These are phyloP conservation scores for Dioszegia aurantiaca DNA, from an alignment of 768 basidiomycete species.

Conservation along the genomic window DNA sequence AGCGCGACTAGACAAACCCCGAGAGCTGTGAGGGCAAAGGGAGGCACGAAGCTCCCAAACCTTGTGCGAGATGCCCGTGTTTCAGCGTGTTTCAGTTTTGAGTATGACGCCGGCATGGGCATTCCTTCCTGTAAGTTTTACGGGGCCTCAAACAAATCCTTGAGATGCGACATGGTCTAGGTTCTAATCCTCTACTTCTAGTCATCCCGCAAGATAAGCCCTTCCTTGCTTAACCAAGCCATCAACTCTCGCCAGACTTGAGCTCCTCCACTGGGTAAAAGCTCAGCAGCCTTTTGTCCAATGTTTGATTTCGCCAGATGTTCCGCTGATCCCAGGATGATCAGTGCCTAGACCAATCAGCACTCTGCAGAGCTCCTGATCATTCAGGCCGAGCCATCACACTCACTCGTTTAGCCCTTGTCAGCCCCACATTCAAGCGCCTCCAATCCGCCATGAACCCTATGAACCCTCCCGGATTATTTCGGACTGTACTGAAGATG, in stretches of 20 bases:
- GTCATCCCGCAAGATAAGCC: constrained; percentile 20
- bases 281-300: constrained; percentile 6
- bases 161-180: too few species aligned
- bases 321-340: constrained; percentile 41
- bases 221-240: constrained; percentile 16
- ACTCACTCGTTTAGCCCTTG: constrained; percentile 68
- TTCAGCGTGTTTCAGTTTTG: too few species aligned
- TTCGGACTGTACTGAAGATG: constrained; percentile 84
- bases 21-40: too few species aligned
- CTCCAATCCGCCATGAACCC: constrained; percentile 85
- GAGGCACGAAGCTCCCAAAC: too few species aligned
- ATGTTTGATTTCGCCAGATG: constrained; percentile 27
- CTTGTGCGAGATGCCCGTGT: too few species aligned
- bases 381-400: too few species aligned
- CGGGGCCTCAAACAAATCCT: not conserved
- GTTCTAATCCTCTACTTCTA: not conserved
- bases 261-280: constrained; percentile 22
- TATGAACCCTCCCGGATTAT: constrained; percentile 71
- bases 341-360: constrained; percentile 30
- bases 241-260: constrained; percentile 34
- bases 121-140: not conserved
- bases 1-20: too few species aligned
- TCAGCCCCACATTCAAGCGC: constrained; percentile 84
- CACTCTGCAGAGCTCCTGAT: too few species aligned
- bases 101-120: too few species aligned